Evolutionary conservation across 2,329 filamentous ascomycete genomes (phyloP).

Genomic region (Pezicula rhizophila): DNA sequence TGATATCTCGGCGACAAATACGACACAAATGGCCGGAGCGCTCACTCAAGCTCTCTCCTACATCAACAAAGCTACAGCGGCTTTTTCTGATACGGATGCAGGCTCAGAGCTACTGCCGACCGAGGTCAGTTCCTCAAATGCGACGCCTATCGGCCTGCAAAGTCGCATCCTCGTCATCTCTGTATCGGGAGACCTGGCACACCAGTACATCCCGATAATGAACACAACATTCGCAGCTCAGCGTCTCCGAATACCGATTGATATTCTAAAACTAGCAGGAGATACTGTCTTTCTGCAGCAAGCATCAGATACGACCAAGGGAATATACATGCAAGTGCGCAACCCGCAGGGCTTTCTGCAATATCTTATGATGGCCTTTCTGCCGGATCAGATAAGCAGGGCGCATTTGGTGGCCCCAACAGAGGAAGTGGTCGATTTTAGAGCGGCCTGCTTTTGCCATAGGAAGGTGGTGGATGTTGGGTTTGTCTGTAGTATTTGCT

Average conservation of each 20-base stretch:
- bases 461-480: constrained; percentile 83
- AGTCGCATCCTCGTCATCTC: constrained; percentile 85
- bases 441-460: constrained; percentile 98
- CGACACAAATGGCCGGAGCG: constrained; percentile 85
- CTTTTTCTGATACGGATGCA: constrained; percentile 31
- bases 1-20: constrained; percentile 62
- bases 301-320: constrained; percentile 68
- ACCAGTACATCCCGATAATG: constrained; percentile 96
- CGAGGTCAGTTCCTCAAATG: constrained; percentile 12
- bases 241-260: constrained; percentile 80
- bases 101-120: constrained; percentile 19
- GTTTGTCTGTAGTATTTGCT: constrained; percentile 92
- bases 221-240: constrained; percentile 96
- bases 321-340: constrained; percentile 58
- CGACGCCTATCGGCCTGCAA: constrained; percentile 48
- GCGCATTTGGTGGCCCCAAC: constrained; percentile 70
- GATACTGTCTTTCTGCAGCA: constrained; percentile 92
- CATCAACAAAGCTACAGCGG: constrained; percentile 63
- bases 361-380: constrained; percentile 90
- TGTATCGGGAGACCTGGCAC: constrained; percentile 77
- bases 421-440: constrained; percentile 85
- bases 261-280: constrained; percentile 80
- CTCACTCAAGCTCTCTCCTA: constrained; percentile 83
- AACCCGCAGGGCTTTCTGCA: constrained; percentile 72
- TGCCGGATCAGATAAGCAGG: constrained; percentile 63